A percentile compares a stretch with the other conserved stretches of the same genome.
phyloP scores from a whole-genome alignment of 148 eudicot genomes.

The Salicornia ramosissima region DNA sequence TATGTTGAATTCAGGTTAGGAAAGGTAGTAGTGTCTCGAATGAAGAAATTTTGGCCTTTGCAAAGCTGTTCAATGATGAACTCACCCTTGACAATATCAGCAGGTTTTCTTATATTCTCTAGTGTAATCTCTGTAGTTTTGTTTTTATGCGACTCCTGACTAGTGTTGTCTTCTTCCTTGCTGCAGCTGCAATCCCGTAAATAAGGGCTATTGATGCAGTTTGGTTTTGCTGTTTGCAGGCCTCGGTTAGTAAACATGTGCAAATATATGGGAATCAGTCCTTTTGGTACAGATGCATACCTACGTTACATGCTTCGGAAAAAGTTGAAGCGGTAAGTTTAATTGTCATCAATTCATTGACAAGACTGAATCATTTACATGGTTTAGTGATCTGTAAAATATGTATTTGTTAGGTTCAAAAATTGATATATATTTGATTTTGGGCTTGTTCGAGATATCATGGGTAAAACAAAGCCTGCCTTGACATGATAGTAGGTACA shows the following conservation, averaged over 20 bases:
- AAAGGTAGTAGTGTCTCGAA: slow-evolving; percentile 69
- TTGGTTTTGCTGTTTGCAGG: slow-evolving; percentile 33
- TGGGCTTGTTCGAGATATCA: background rate
- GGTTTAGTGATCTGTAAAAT: background rate
- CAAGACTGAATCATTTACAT: too few species aligned
- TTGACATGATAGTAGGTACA: background rate
- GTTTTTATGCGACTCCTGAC: background rate
- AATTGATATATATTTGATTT: background rate
- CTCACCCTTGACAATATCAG: slow-evolving; percentile 81
- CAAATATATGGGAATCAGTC: slow-evolving; percentile 81
- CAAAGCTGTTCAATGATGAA: slow-evolving; percentile 81
- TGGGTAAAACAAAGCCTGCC: background rate
- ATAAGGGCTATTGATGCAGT: background rate
- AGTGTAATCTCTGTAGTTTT: background rate
- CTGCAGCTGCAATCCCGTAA: too few species aligned
- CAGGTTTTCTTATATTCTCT: slow-evolving; percentile 37
- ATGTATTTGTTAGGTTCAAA: background rate
- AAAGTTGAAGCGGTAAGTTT: slow-evolving; percentile 54
- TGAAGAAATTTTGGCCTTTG: slow-evolving; percentile 74
- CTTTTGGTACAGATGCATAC: slow-evolving; percentile 75
- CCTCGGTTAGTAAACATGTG: slow-evolving; percentile 86
- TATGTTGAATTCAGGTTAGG: slow-evolving; percentile 52
- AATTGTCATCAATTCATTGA: background rate
- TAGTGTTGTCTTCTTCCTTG: slow-evolving; percentile 21
- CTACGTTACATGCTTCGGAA: slow-evolving; percentile 76